Base-by-base conservation (phyloP, 345 rosid genomes). In the Eutrema heterophyllum region DNA sequence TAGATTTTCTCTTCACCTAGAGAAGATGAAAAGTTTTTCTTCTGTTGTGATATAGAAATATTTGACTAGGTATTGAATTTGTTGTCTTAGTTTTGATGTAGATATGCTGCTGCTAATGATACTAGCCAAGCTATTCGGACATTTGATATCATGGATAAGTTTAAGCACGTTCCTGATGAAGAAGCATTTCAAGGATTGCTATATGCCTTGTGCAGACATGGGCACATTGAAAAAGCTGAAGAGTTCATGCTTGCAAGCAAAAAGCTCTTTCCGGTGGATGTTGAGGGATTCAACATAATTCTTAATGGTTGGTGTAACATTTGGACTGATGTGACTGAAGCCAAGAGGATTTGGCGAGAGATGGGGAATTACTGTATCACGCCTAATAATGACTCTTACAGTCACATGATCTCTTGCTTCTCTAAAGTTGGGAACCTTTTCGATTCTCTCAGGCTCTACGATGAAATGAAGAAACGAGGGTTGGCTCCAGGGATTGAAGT, bases 171-270 rank as follows among this genome's bases (percentile, higher is more conserved):
- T 7, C 96, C 91, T 4, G 97, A 91, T 67, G 88, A 89, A 70
- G 96, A 91, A 81, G 93, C 93, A n/a, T 91, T 85, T 73, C 67
- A 52, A 49, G 68, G 72, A 49, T 83, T 88, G 56, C 35, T 94
- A 43, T 70, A 60, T 63, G 74, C 85, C 32, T 86, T 94, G 24
- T 94, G 96, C 70, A 83, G 71, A 67, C 79, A 89, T 68, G 98
- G 98, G 14, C 82, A 88, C 76, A 80, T 91, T 43, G 98, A 94
- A 77, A 91, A 94, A 78, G 97, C 97, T n/a, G 93, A 91, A 79
- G 96, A 94, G 82, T 87, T 86, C 71, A 88, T 91, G 98, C 84
- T 94, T 65, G 73, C 64, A 40, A 94, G 83, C 70, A 89, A 87
- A 83, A 89, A 87, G 83, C 81, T 91, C 54, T 89, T 91, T 77